A percentile compares a stretch with the other conserved stretches of the same genome.
Evolutionary conservation across 495 filamentous ascomycete species (phyloP).

Genomic region (Penicillium mononematosum): DNA sequence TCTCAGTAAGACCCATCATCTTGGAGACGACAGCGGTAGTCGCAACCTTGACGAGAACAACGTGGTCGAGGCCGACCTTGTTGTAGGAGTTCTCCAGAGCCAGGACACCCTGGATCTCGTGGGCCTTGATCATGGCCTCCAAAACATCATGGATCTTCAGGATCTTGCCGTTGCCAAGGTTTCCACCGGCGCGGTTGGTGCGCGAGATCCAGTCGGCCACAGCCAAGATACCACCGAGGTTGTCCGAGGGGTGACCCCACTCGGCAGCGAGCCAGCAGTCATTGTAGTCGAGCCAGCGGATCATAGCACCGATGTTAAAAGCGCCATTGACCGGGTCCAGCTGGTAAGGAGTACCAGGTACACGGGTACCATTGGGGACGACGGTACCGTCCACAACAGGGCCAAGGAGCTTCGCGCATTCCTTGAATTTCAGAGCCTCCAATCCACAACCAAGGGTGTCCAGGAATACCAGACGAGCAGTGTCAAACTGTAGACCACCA

Average conservation of each 20-base stretch:
- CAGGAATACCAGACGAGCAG: conserved; percentile 82
- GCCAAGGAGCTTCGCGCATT: conserved; percentile 93
- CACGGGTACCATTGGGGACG: conserved; percentile 89
- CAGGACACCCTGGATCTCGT: conserved; percentile 97
- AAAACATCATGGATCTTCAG: conserved; percentile 85
- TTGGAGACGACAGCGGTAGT: conserved; percentile 91
- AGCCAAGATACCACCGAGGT: conserved; percentile 91
- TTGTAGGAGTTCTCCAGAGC: conserved; percentile 98
- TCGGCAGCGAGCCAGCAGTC: conserved; percentile 99
- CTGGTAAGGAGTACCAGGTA: conserved; percentile 89
- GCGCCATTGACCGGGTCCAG: conserved; percentile 93
- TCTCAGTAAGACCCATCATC: conserved; percentile 84
- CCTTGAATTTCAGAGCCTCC: conserved; percentile 91
- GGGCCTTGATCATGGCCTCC: conserved; percentile 98
- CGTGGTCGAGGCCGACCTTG: conserved; percentile 96
- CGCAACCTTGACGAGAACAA: conserved; percentile 96
- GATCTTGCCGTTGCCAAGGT: conserved; percentile 81
- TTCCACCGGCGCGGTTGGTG: conserved; percentile 88
- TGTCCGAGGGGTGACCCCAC: conserved; percentile 98
- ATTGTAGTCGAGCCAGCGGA: conserved; percentile 99
- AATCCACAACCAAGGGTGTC: conserved; percentile 97
- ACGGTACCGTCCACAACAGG: conserved; percentile 87
- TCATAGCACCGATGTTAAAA: conserved; percentile 98
- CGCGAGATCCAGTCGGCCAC: conserved; percentile 97
- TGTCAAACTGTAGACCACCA: conserved; percentile 69